These are phyloP conservation scores for Kwoniella mangroviensis DNA, from an alignment of 768 basidiomycete genomes.

Conservation along the genomic window DNA sequence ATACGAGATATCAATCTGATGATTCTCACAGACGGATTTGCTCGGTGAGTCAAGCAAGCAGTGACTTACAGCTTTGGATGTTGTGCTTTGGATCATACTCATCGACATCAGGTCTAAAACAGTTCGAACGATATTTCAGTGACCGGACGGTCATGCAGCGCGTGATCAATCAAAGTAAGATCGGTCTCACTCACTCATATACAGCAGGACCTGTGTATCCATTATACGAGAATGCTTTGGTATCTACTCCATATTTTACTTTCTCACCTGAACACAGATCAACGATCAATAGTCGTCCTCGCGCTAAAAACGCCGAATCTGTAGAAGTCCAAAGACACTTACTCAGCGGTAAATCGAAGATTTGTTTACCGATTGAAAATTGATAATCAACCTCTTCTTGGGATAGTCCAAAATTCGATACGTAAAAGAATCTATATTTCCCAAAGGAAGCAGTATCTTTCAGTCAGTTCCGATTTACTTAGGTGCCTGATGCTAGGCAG, in stretches of 20 bases:
- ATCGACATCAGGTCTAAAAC: not conserved
- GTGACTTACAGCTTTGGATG: slow-evolving; percentile 5
- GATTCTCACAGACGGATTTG: not conserved
- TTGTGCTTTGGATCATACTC: slow-evolving; percentile 2
- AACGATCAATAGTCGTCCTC: not conserved
- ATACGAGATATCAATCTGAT: not conserved
- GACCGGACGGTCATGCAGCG: not conserved
- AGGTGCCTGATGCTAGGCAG: no score
- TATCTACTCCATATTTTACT: not conserved
- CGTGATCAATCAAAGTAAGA: not conserved
- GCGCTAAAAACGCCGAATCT: not conserved
- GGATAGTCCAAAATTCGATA: slow-evolving; percentile 62
- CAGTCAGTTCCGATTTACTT: not conserved
- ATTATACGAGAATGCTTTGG: slow-evolving; percentile 6
- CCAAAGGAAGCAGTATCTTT: no score
- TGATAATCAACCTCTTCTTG: slow-evolving; percentile 62
- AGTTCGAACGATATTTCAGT: not conserved
- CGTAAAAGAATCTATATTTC: slow-evolving; percentile 61
- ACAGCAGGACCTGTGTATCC: slow-evolving; percentile 4
- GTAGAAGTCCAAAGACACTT: not conserved
- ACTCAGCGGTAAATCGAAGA: slow-evolving; percentile 61
- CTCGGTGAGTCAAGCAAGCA: not conserved
- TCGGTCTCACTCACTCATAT: slow-evolving; percentile 6
- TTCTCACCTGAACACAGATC: slow-evolving; percentile 8
- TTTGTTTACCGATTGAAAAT: slow-evolving; percentile 60